Evolutionary conservation across 2,329 filamentous ascomycete genomes (phyloP).

Genomic region (Penicillium sp.): DNA sequence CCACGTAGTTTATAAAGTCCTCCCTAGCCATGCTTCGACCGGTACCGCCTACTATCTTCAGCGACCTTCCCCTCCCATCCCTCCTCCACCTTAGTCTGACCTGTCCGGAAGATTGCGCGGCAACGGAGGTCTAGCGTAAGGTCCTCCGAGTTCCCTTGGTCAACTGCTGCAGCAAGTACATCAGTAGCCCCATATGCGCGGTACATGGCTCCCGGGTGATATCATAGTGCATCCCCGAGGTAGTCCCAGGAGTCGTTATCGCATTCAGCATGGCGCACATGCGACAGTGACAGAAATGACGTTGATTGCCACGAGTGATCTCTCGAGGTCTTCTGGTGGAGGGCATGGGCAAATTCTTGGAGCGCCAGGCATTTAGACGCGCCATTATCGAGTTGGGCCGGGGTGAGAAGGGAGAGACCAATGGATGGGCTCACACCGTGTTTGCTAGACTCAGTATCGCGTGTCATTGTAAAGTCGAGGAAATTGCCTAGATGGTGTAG

Average conservation of each 20-base stretch:
- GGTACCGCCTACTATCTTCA: slow-evolving; percentile 46
- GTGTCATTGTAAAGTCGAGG: not conserved
- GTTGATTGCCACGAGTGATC: slow-evolving; percentile 50
- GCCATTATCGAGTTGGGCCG: slow-evolving; percentile 39
- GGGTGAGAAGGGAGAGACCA: slow-evolving; percentile 28
- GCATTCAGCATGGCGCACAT: slow-evolving; percentile 52
- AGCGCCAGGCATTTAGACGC: slow-evolving; percentile 42
- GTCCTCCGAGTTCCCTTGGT: slow-evolving; percentile 49
- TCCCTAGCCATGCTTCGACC: slow-evolving; percentile 23
- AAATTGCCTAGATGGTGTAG: too few relatives aligned
- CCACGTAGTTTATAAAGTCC: not conserved
- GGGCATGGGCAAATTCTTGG: slow-evolving; percentile 42
- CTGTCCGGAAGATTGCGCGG: slow-evolving; percentile 44
- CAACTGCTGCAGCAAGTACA: slow-evolving; percentile 47
- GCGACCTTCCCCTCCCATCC: slow-evolving; percentile 44
- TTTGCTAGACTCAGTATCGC: not conserved
- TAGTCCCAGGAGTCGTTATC: slow-evolving; percentile 48
- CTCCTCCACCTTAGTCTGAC: slow-evolving; percentile 48
- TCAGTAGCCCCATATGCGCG: slow-evolving; percentile 50
- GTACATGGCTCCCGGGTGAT: slow-evolving; percentile 54
- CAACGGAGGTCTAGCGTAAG: slow-evolving; percentile 51
- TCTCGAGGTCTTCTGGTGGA: slow-evolving; percentile 38
- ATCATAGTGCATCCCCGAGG: slow-evolving; percentile 50
- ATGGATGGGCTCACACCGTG: not conserved
- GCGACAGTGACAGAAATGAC: slow-evolving; percentile 49